Evolutionary conservation across 2,329 filamentous ascomycete genomes (phyloP).

Genomic region (Pseudophaeomoniella oleicola): DNA sequence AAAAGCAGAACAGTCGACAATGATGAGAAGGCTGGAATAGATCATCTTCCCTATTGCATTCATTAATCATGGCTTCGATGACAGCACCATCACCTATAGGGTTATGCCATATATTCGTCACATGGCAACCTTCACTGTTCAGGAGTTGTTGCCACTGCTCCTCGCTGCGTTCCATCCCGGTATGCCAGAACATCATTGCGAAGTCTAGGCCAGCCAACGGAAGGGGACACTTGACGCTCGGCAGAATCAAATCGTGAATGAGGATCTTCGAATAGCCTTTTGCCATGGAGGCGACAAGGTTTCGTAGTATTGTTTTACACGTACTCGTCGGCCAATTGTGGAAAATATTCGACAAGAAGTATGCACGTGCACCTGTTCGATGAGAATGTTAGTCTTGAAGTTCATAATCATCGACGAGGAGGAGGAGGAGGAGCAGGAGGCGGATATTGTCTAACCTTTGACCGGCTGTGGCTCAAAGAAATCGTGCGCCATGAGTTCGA

Average conservation of each 20-base stretch:
- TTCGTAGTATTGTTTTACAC: constrained; percentile 17
- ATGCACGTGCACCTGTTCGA: constrained; percentile 19
- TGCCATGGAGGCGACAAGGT: constrained; percentile 11
- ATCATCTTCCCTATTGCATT: background rate
- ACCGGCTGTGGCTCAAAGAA: constrained; percentile 15
- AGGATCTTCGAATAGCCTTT: constrained; percentile 13
- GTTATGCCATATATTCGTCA: background rate
- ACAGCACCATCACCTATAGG: background rate
- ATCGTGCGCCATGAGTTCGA: constrained; percentile 14
- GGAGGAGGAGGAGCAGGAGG: constrained; percentile 1
- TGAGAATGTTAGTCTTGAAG: background rate
- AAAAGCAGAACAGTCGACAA: background rate
- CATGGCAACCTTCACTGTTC: constrained; percentile 1
- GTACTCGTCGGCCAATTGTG: constrained; percentile 21
- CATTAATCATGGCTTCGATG: background rate
- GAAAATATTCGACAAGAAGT: constrained; percentile 21
- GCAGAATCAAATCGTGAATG: constrained; percentile 16
- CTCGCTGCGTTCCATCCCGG: constrained; percentile 11
- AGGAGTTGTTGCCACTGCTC: constrained; percentile 11
- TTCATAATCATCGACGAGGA: background rate
- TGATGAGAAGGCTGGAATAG: background rate
- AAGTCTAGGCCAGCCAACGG: constrained; percentile 8
- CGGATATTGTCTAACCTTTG: constrained; percentile 9
- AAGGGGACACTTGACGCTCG: constrained; percentile 7
- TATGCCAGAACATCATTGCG: constrained; percentile 11